Percentiles rank a stretch among this genome's conserved stretches.
Evolutionary conservation across 768 basidiomycete genomes (phyloP).

Genomic region (Trametes punicea): DNA sequence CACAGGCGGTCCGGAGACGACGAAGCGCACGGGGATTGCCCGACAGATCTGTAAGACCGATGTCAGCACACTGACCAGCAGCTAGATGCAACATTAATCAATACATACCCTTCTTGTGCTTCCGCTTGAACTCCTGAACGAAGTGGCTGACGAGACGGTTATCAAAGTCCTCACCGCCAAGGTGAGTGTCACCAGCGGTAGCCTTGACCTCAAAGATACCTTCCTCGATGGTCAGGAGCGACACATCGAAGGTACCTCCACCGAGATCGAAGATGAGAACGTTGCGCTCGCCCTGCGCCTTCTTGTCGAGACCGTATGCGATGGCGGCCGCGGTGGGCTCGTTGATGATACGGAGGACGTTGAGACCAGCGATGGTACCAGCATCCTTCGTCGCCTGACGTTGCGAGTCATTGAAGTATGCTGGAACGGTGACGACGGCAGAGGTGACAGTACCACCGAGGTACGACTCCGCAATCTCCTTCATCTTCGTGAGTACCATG

Average conservation of each 20-base stretch:
- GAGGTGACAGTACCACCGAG: constrained; percentile 80
- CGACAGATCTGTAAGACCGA: constrained; percentile 60
- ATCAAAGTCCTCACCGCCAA: constrained; percentile 98
- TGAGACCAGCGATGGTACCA: constrained; percentile 89
- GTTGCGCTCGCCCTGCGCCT: constrained; percentile 85
- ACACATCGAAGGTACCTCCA: constrained; percentile 98
- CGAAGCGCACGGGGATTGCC: constrained; percentile 93
- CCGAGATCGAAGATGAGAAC: constrained; percentile 98
- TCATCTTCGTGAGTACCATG: constrained; percentile 98
- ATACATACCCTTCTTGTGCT: constrained; percentile 85
- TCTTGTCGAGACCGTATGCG: constrained; percentile 97
- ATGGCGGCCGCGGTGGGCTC: constrained; percentile 98
- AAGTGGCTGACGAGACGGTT: constrained; percentile 98
- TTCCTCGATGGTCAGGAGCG: constrained; percentile 92
- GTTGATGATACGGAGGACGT: constrained; percentile 98
- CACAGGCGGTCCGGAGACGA: constrained; percentile 96
- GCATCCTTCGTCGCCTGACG: constrained; percentile 99
- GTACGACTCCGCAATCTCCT: constrained; percentile 97
- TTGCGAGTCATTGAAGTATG: constrained; percentile 99
- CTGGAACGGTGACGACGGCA: constrained; percentile 95
- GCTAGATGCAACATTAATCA: constrained; percentile 11
- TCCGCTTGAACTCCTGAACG: constrained; percentile 94
- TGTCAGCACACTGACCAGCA: constrained; percentile 9
- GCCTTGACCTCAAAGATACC: constrained; percentile 99
- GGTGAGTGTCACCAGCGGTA: constrained; percentile 96